Evolutionary conservation across 2,329 filamentous ascomycete genomes (phyloP), one percentile per base, ranked within the genome.

Genomic region (Fusarium globosum): DNA sequence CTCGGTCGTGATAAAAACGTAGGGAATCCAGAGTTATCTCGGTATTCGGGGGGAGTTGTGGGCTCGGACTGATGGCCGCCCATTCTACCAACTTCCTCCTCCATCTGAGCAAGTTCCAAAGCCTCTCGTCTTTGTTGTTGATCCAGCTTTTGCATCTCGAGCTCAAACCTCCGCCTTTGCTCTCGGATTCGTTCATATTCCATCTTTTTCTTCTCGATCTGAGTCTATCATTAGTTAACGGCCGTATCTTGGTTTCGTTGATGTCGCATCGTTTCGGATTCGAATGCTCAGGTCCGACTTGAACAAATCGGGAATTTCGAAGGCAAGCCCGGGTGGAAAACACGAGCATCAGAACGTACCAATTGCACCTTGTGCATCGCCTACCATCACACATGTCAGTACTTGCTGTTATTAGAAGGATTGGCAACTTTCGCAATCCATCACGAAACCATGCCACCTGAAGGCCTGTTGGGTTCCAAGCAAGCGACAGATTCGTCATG

Each of bases 121-220:
- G 95, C 94, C 80, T 96, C 93, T 71, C 89, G 91, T 71, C 92
- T 91, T 82, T 96, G 93, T 81, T 96, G 93, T 76, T 95, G 88
- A 78, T 97, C 95, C 71, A 98, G 88, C 77, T 94, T 90, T 81
- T 95, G 93, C 90, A 99, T 95, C 82, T 98, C 94, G 74, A 93
- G 91, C 84, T 98, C 95, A 78, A 97, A 97, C 51, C 93, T 91
- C 73, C 94, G 91, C 79, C 94, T 94, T 82, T 97, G 94, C 83
- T 97, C 94, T 75, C 94, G 90, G 78, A 98, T 91, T 79, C 92
- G 91, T 82, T 98, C 96, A 85, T 97, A 97, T 82, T 97, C 95
- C 79, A 94, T 87, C 79, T 95, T 94, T 84, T 97, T 97, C 84
- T 96, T 96, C 82, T 97, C 95, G 80, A 97, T 90, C 95, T 98